These are phyloP conservation scores for Acacia melanoxylon DNA, from an alignment of 306 rosid species.

Conservation along the genomic window DNA sequence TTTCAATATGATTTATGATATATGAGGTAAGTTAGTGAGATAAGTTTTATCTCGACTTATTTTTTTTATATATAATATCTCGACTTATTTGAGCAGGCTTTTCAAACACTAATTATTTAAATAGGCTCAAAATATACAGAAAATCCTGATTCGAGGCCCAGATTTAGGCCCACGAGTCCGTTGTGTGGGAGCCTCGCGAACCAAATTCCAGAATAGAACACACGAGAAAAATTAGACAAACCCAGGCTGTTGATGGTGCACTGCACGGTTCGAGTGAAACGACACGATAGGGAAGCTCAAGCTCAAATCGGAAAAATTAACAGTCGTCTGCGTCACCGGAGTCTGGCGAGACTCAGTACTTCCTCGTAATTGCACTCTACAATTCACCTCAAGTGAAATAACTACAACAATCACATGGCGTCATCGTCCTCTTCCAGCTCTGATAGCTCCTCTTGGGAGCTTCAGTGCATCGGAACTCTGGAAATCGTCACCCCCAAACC, in stretches of 20 bases:
- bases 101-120: too few species aligned
- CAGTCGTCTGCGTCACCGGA: background rate
- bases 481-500: slow-evolving; percentile 86
- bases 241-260: background rate
- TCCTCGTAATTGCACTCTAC: background rate
- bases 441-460: slow-evolving; percentile 63
- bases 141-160: background rate
- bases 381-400: background rate
- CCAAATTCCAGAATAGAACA: background rate
- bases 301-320: background rate
- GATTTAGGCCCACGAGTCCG: background rate
- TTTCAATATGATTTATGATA: accelerated
- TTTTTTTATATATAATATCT: too few species aligned
- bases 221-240: background rate
- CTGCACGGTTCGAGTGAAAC: background rate
- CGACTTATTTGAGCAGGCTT: too few species aligned
- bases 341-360: background rate
- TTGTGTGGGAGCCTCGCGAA: background rate
- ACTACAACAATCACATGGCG: slow-evolving; percentile 46
- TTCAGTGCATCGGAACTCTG: slow-evolving; percentile 79
- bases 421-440: slow-evolving; percentile 48
- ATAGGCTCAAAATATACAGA: too few species aligned
- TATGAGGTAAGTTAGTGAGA: too few species aligned
- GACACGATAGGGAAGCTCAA: background rate
- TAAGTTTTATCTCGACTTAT: too few species aligned